Base-by-base conservation (phyloP, 495 filamentous ascomycete species). In the Neurospora sp. region DNA sequence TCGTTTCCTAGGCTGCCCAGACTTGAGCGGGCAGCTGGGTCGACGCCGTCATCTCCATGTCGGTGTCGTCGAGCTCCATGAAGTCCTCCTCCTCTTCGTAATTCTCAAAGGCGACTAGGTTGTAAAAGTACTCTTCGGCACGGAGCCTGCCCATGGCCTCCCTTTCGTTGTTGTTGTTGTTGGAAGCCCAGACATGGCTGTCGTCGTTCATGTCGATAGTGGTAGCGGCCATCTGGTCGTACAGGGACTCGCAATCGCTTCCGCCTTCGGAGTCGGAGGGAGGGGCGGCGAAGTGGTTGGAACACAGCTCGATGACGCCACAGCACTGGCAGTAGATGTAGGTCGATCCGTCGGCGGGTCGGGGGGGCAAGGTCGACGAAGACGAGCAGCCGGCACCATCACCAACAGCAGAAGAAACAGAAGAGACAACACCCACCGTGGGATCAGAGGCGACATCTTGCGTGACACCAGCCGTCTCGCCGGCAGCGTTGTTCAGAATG, bases 401-500 rank as follows among this genome's bases (percentile, higher is more conserved):
- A 81, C 44, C 71, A 69, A 23, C 39, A 75, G 73, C 72, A 79
- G 76, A 76, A 76, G 83, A 80, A 77, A 66, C 54, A 66, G 54
- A 59, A 59, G 48, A 59, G 48, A 59, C 54, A 66, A 82, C 76
- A 97, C 94, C 86, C 89, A 98, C 94, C 89, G 96, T 99, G 82
- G 96, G 96, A 87, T 99, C 96, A 76, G 90, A 92, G 80, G 89
- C 93, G 73, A 99, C 94, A 83, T 99, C 96, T 83, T 96, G 93
- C 48, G 94, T 97, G 73, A 98, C 95, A 82, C 96, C 96, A 70
- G 96, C 95, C 69, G 96, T 98, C 83, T 98, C 95, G 71, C 94
- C 94, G 16, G 94, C 92, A 70, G 92, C 90, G 75, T 90, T 94
- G 84, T 91, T 92, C 71, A 98, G 89, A 73, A 93, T 89, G 84